Evolutionary conservation across 1,284 basidiomycete genomes (phyloP), one percentile per base, ranked within the genome.

Genomic region (Ceratobasidium sp.): DNA sequence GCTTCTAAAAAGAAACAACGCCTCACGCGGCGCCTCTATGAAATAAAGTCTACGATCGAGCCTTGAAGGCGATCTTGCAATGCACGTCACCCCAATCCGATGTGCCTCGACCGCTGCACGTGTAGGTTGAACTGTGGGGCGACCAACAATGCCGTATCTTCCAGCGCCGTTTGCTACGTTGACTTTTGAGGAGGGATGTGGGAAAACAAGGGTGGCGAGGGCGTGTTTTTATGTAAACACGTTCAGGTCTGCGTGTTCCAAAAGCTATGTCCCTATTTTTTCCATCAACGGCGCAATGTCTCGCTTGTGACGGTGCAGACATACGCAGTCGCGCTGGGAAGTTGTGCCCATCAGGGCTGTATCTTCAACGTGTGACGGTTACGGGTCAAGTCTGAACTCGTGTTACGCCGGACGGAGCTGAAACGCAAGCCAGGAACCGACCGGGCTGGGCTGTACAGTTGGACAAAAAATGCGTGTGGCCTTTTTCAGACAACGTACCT

Each of bases 321-420:
- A 62, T 61, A 61, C 70, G 42, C 59, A 42, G 70, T 50, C 38
- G 42, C 59, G 40, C 42, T 56, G 15, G 26, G 56, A 50, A 62
- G 42, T 59, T 56, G 68, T 26, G 68, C 68, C 40, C 68, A 71
- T 71, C 68, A 71, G 68, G 52, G 68, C 68, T 71, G 68, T 71
- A 71, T 71, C 54, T 40, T 71, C 54, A 66, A 66, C 68, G 42
- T 52, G 52, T 59, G 40, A 54, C 20, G 54, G 52, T 42, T 59
- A 20, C 68, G 13, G 54, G 40, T n/a, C 44, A 66, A 26, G 61
- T 40, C 15, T 28, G 4, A 15, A 46, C 48, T 56, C 57, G 57
- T 40, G 57, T 52, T 59, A 23, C 15, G 42, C 46, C 57, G 44
- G 59, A 73, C 64, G 33, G 44, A 38, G 54, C 52, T 71, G 70